phyloP scores from a whole-genome alignment of 2,329 filamentous ascomycete species.

The Domatiomyces globalis region DNA sequence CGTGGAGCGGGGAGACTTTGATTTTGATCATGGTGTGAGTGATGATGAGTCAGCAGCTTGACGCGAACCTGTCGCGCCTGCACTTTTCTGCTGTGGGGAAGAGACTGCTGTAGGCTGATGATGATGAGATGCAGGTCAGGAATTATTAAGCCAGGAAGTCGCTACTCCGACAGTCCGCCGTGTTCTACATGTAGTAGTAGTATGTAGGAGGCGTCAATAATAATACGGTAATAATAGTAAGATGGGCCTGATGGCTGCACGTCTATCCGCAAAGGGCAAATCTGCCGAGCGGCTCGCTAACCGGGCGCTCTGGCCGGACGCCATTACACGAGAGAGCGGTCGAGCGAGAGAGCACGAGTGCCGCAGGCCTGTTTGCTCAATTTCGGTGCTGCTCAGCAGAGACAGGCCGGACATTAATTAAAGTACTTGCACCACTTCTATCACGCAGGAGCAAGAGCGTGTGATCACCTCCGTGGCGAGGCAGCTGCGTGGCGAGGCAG shows the following conservation, averaged over 20 bases:
- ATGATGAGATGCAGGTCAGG: too few relatives aligned
- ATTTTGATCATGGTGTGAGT: constrained; percentile 41
- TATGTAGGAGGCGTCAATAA: too few relatives aligned
- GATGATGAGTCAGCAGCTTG: constrained; percentile 12
- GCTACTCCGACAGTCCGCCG: too few relatives aligned
- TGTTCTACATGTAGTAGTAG: background rate
- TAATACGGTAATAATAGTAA: too few relatives aligned
- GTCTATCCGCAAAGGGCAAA: background rate
- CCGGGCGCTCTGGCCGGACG: too few relatives aligned
- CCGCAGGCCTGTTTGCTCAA: too few relatives aligned
- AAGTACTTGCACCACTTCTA: too few relatives aligned
- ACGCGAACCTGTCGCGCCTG: background rate
- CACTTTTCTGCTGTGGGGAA: background rate
- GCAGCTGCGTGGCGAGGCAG: background rate
- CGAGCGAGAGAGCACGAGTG: background rate
- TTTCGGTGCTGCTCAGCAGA: background rate
- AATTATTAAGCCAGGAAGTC: too few relatives aligned
- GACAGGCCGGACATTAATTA: too few relatives aligned
- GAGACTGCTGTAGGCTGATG: too few relatives aligned
- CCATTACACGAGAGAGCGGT: background rate
- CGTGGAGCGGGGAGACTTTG: constrained; percentile 80
- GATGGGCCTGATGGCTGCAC: background rate
- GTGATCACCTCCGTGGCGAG: too few relatives aligned
- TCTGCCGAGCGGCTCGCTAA: background rate
- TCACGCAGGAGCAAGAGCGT: too few relatives aligned